Base-by-base conservation (phyloP, 1,284 basidiomycete species). In the Wallemia hederae region DNA sequence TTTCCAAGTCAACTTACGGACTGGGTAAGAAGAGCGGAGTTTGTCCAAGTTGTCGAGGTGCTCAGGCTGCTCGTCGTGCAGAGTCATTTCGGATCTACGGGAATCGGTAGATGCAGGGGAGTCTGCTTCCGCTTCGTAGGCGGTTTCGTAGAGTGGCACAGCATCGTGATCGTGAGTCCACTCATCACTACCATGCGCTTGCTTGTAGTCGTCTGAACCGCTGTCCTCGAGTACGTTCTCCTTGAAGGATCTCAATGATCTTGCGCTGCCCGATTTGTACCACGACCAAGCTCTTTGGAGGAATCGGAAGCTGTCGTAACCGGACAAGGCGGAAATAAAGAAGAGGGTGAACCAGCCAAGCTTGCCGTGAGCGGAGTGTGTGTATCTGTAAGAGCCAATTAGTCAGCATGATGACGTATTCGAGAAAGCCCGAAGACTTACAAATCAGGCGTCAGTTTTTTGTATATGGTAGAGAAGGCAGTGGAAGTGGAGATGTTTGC, bases 401-500 rank as follows among this genome's bases (percentile, higher is more conserved):
- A 62, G 22, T 39, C 63, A 63, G 59, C 56, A 64, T 61, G 62
- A 65, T 55, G 62, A 61, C 61, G 58, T 17, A 24, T 49, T 34
- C 27, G 9, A 2, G 34, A 55, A 56, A 62, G 33, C 25, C 59
- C 62, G 59, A 55, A 74, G 79, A 69, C 68, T 63, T 72, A 88
- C 81, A 86, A 79, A 69, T 86, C 75, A 0, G 84, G 83, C 0
- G 83, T 85, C 61, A 82, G 69, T 65, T 84, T 84, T 60, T 74
- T 74, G 68, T 87, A 87, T 29, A 83, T 68, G 1, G 74, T 74
- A 65, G 79, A 80, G 25, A 79, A 71, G 9, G 78, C 73, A 64
- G 81, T 76, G 11, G 83, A 83, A 34, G 86, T 67, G 0, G 72
- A 70, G 29, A 69, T 72, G 67, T 67, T 78, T 62, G 61, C 66